Base-by-base conservation (phyloP, 345 rosid genomes). In the Hibiscus trionum region DNA sequence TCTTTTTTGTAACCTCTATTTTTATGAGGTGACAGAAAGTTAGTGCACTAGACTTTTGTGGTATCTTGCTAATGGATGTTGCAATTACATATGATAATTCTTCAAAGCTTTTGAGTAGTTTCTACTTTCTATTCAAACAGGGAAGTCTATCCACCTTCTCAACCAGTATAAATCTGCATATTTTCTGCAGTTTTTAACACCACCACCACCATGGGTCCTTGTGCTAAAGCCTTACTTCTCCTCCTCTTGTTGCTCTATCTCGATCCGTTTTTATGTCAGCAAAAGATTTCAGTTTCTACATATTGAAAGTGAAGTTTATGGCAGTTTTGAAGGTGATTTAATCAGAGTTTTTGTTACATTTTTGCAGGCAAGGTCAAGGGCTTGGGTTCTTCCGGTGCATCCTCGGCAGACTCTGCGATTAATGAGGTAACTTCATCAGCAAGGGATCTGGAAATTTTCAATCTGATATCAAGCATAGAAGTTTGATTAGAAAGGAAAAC, bases 121-220 rank as follows among this genome's bases (percentile, higher is more conserved):
- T 63, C 79, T 79, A 12, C 74, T 15, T 75, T 63, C 79, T 71
- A 67, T 63, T 19, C 2, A 63, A 55, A 78, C 24, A 77, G 73
- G 71, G 19, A 62, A 24, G 3, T 16, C 49, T 35, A 19, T 4
- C 69, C 55, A 63, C 69, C 31, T 26, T 61, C 73, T 35, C 33
- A 44, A 52, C 70, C 53, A 14, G 67, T 84, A 85, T 79, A 85
- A 84, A 82, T 77, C 77, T 67, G 16, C 52, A 60, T 39, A 4
- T 26, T 70, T 16, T n/a, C 76, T 57, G 16, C 10, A 26, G 24
- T 35, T 72, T 29, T 29, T 42, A 15, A 5, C 44, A 59, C 9
- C 49, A 37, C 29, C 66, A 63, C 21, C 33, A 64, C 6, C 33
- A 76, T 81, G 84, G 71, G 35, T 76, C 15, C 66, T 70, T 66